phyloP scores from a whole-genome alignment of 208 protist species.

The Leishmania turanica region DNA sequence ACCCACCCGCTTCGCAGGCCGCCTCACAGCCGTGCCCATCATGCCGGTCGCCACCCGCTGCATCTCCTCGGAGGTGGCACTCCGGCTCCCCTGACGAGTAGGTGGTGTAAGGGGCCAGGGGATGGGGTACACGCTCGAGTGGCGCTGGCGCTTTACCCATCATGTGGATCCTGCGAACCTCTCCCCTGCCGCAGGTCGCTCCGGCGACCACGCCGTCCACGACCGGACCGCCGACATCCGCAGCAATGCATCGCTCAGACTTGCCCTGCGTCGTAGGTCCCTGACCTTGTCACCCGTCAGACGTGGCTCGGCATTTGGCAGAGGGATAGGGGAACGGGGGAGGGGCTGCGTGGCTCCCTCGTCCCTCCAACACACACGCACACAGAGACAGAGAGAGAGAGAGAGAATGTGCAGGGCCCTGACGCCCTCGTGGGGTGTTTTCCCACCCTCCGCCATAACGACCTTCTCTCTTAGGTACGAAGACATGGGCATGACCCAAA shows the following conservation, averaged over 20 bases:
- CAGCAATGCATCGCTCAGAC: neutral
- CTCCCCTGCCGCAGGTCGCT: neutral
- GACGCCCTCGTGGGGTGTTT: neutral
- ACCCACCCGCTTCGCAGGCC: too few species aligned
- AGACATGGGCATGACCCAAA: too few species aligned
- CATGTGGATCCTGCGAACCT: neutral
- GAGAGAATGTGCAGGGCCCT: neutral
- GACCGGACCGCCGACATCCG: neutral
- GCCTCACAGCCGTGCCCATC: too few species aligned
- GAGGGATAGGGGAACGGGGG: neutral
- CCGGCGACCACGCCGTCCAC: neutral
- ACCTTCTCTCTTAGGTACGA: neutral
- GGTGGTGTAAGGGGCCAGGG: neutral
- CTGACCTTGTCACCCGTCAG: neutral
- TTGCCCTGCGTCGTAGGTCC: neutral
- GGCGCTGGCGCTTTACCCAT: neutral
- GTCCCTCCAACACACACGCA: neutral
- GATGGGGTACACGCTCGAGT: neutral
- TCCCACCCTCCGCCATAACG: neutral
- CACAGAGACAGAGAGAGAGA: too few species aligned
- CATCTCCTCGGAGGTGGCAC: neutral
- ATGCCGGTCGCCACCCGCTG: neutral
- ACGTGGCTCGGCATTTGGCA: neutral
- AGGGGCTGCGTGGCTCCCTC: neutral
- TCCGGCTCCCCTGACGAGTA: neutral